Evolutionary conservation across 345 rosid genomes (phyloP), one percentile per base, ranked within the genome.

Genomic region (Aquilaria malaccensis): DNA sequence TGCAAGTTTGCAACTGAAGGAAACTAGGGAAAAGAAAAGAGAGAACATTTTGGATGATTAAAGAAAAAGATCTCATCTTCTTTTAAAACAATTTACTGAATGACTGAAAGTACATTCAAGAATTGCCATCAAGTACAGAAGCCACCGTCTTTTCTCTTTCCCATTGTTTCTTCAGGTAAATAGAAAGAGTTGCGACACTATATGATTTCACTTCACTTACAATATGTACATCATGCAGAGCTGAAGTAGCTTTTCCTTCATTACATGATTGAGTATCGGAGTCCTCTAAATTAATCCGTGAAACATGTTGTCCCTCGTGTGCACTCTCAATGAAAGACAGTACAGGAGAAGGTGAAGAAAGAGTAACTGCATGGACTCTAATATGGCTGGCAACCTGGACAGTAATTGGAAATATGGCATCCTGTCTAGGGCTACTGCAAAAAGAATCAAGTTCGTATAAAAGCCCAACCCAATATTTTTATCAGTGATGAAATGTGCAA

Each of bases 211-310:
- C 22, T 22, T 22, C 22, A 22, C 96, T 86, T 78, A 86, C 97
- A 29, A 91, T 80, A 70, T 91, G 97, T 47, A 91, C 84, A 79
- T 88, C 82, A 69, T 74, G 85, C 64, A 81, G 70, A 62, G 50
- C 71, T 9, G 63, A 76, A 49, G 80, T 55, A 53, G 68, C 59
- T 33, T 74, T 65, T 12, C 60, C 58, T 41, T 74, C 80, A 60
- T 58, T 63, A 67, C 71, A 53, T 32, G 57, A 61, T 33, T 49
- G 61, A 59, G 29, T 14, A 62, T 72, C 79, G 3, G 81, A 60
- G 64, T 75, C 74, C 12, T 78, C 62, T 51, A 58, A 32, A 13
- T 69, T 55, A 46, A 88, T 67, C 30, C 47, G 88, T 13, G 91
- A 84, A 72, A 86, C 72, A 52, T 76, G 78, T 30, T 78, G 67